A percentile compares a stretch with the other conserved stretches of the same genome.
phyloP scores from a whole-genome alignment of 1,139 yeast species.

The Saccharomyces uvarum region DNA sequence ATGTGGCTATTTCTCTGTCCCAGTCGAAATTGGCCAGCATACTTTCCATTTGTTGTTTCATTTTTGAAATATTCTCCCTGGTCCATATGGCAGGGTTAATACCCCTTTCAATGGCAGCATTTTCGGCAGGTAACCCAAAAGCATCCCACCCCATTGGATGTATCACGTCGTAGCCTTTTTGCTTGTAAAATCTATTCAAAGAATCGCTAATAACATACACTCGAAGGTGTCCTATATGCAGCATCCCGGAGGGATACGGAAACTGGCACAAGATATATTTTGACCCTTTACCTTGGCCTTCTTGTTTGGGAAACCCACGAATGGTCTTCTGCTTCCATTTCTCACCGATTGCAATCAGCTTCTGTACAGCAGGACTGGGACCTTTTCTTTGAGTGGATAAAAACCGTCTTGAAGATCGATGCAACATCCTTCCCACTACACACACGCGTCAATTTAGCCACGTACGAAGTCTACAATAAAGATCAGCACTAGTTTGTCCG shows the following conservation, averaged over 20 bases:
- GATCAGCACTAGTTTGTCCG: background rate
- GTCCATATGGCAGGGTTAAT: constrained; percentile 84
- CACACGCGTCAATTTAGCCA: background rate
- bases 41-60: constrained; percentile 71
- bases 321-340: constrained; percentile 27
- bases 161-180: constrained; percentile 68
- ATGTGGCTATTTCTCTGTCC: constrained; percentile 85
- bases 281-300: constrained; percentile 6
- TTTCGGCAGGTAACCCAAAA: constrained; percentile 95
- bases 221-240: constrained; percentile 89
- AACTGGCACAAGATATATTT: constrained; percentile 74
- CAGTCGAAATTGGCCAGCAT: constrained; percentile 90
- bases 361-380: background rate
- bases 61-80: constrained; percentile 57
- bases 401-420: background rate
- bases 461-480: background rate
- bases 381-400: background rate
- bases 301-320: constrained; percentile 10
- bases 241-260: constrained; percentile 89
- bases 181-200: constrained; percentile 66
- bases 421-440: background rate
- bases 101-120: constrained; percentile 86
- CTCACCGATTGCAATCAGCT: constrained; percentile 17
- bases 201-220: constrained; percentile 89
- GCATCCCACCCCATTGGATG: constrained; percentile 99